These are phyloP conservation scores for Sanghuangporus weigelae DNA, from an alignment of 1,284 basidiomycete genomes.

Conservation along the genomic window DNA sequence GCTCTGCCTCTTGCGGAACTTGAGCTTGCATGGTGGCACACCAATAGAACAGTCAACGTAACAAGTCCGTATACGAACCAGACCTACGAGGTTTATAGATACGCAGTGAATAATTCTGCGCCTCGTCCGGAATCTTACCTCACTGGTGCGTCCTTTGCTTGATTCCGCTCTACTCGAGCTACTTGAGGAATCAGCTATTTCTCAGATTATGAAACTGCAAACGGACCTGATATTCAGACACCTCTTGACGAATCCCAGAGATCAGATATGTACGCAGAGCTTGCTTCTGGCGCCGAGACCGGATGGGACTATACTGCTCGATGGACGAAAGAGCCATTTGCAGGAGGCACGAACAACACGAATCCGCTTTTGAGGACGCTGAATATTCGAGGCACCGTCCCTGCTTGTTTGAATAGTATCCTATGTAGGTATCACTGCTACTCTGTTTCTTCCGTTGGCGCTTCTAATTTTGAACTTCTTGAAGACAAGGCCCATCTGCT, in stretches of 20 bases:
- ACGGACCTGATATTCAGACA: constrained; percentile 50
- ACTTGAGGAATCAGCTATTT: constrained; percentile 20
- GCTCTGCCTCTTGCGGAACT: constrained; percentile 64
- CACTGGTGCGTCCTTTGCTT: constrained; percentile 33
- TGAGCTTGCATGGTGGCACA: constrained; percentile 81
- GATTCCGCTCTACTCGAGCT: neutral
- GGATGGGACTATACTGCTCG: constrained; percentile 54
- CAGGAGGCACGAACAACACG: constrained; percentile 30
- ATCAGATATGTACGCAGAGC: constrained; percentile 77
- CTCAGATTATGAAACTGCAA: constrained; percentile 73
- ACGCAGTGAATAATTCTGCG: constrained; percentile 75
- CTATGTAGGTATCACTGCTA: constrained; percentile 50
- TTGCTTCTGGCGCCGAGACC: constrained; percentile 84
- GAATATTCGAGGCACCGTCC: constrained; percentile 66
- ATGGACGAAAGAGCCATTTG: constrained; percentile 43
- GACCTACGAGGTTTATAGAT: constrained; percentile 65
- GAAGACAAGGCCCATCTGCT: constrained; percentile 60
- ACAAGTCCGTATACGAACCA: constrained; percentile 69
- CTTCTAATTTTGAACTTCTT: neutral
- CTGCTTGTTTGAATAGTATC: constrained; percentile 82
- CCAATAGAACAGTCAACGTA: constrained; percentile 69
- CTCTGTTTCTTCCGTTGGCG: neutral
- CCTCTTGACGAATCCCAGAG: constrained; percentile 57
- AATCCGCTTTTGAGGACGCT: constrained; percentile 62
- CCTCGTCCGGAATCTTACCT: constrained; percentile 86